A percentile compares a stretch with the other conserved stretches of the same genome.
phyloP scores from a whole-genome alignment of 1,284 basidiomycete genomes.

The Microbotryum silenes-acaulis region DNA sequence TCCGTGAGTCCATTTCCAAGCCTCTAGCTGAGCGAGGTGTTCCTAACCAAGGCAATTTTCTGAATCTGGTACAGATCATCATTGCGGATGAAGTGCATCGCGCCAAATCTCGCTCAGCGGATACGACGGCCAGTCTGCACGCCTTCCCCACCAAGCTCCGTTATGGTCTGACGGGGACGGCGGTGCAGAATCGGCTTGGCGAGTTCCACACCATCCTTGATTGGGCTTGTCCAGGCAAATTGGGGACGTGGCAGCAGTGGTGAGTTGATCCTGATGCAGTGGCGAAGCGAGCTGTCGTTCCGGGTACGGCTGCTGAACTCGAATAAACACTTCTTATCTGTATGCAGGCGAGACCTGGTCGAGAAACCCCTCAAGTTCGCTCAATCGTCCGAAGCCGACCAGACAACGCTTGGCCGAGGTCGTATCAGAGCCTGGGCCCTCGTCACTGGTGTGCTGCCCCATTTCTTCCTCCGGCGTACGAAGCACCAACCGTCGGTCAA shows the following conservation, averaged over 20 bases:
- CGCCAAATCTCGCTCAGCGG: constrained; percentile 60
- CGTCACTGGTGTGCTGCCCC: constrained; percentile 58
- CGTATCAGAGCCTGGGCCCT: constrained; percentile 45
- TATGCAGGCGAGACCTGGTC: constrained; percentile 14
- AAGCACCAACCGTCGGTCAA: constrained; percentile 16
- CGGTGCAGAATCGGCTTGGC: constrained; percentile 75
- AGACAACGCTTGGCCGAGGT: constrained; percentile 54
- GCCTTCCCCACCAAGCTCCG: constrained; percentile 55
- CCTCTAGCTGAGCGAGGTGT: neutral
- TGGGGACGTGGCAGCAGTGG: constrained; percentile 64
- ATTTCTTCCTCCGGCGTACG: constrained; percentile 63
- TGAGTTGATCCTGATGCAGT: constrained; percentile 47
- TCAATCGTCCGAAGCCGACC: constrained; percentile 53
- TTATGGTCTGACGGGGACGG: constrained; percentile 70
- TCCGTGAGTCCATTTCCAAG: constrained; percentile 21
- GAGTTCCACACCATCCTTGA: constrained; percentile 76
- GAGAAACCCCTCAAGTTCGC: constrained; percentile 53
- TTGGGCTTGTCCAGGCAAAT: constrained; percentile 63
- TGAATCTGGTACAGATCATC: constrained; percentile 49
- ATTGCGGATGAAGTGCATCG: constrained; percentile 77
- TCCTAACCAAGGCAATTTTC: constrained; percentile 39
- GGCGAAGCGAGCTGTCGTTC: constrained; percentile 54
- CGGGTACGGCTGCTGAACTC: constrained; percentile 42
- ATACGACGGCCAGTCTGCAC: constrained; percentile 57
- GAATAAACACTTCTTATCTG: constrained; percentile 23